Evolutionary conservation across 257 asterid species (phyloP), one percentile per base, ranked within the genome.

Genomic region (Fraxinus anomala): DNA sequence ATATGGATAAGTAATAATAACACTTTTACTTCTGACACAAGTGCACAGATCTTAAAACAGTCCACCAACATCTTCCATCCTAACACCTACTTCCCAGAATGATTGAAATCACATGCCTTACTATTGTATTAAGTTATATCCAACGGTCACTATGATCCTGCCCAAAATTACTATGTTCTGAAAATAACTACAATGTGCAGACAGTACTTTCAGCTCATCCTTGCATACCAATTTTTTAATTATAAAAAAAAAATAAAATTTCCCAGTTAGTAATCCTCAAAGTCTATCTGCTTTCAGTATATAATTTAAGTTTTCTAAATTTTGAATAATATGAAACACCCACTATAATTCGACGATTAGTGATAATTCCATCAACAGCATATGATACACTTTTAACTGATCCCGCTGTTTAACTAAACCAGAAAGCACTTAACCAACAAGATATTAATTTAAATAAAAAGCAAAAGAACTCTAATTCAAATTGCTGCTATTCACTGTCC

Each of bases 381-480:
- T 30, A 39, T 72, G 13, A 23, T 12, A 40, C 14, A 36, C 24
- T 51, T 56, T 0, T 31, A 26, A 8, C 51, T 42, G 21, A 49
- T 17, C 33, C 79, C 44, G 59, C 76, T 21, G 0, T 23, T 63
- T 63, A 12, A 63, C 19, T 11, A 76, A 31, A 66, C 75, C 47
- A 34, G 31, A 49, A 12, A 24, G 33, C 63, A 74, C 80, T 69
- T 23, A 19, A 34, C 73, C 66, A 70, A n/a, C 73, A 71, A 76
- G 36, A 73, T 40, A 76, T 9, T 68, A 24, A 33, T 76, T 51
- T 14, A 26, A 72, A 39, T 30, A 61, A 63, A 44, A 79, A 26
- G 13, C 73, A 71, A 68, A 56, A n/a, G 72, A 69, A 54, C 39
- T 21, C n/a, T 10, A 33, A 76, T 63, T 2, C 30, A 65, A 54